Base-by-base conservation (phyloP, 768 basidiomycete genomes). In the Tylopilus sp. region DNA sequence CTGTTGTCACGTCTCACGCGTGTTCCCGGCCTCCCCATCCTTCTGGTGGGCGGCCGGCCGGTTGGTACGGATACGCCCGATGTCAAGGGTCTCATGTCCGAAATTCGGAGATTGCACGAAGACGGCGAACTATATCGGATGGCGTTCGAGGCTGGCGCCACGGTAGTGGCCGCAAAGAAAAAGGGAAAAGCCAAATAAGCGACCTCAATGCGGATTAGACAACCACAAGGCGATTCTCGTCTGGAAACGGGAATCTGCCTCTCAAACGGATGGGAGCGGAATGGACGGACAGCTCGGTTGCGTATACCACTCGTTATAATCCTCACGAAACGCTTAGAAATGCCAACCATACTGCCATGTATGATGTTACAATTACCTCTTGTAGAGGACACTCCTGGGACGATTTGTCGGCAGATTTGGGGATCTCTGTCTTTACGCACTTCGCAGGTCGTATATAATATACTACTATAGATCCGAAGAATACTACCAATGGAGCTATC, bases 31-130 rank as follows among this genome's bases (percentile, higher is more conserved):
- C 72, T 91, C 8, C 87, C 90, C 16, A 65, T 90, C 28, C 76
- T 92, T 6, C 73, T 92, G 48, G 67, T 92, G 41, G 85, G 83
- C 17, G 90, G 90, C 31, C 73, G 75, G 43, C 66, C 78, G 16
- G 70, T 87, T 16, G 82, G 82, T 16, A 65, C 76, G 0, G 57
- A 51, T 2, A 29, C 55, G 0, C 6, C 45, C 1, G 54, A 68
- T n/a, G 25, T 49, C 12, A 61, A 46, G 50, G 47, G 24, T 6
- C 19, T 67, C 24, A 69, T 85, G 36, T 69, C 74, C 16, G 75
- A 81, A 19, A 78, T 90, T 56, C 76, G 77, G 36, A 74, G 63
- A 43, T 69, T 87, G 33, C 62, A 77, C 36, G 68, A 75, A 45
- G 73, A 64, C 33, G 85, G 83, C 37, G 74, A 82, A 52, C 74